Percentiles rank a stretch among this genome's conserved stretches.
phyloP scores from a whole-genome alignment of 2,329 filamentous ascomycete species.

The Fusarium staphyleae region DNA sequence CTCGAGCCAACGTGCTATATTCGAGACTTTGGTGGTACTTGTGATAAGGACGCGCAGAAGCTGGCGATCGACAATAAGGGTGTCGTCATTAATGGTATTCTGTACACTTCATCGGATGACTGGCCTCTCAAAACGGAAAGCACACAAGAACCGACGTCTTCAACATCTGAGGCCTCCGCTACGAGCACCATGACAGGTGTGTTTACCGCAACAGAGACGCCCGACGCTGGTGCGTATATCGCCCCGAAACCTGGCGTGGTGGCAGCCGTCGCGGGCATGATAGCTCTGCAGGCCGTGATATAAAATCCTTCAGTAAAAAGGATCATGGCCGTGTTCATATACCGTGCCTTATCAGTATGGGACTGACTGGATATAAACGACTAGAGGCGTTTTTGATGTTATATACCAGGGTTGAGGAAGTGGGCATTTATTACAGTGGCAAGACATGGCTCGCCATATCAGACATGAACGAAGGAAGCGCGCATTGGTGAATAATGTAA shows the following conservation, averaged over 20 bases:
- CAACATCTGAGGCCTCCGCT: constrained; percentile 26
- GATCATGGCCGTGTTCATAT: not conserved
- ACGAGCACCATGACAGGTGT: constrained; percentile 42
- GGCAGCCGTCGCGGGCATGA: constrained; percentile 23
- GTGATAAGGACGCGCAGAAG: constrained; percentile 57
- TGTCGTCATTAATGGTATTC: constrained; percentile 65
- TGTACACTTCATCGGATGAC: constrained; percentile 53
- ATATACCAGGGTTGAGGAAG: too few species aligned
- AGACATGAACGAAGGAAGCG: too few species aligned
- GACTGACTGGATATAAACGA: not conserved
- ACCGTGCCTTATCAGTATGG: too few species aligned
- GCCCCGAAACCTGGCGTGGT: constrained; percentile 13
- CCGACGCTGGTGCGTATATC: constrained; percentile 33
- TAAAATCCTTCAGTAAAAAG: not conserved
- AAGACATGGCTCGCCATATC: too few species aligned
- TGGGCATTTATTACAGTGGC: too few species aligned
- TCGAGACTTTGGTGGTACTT: constrained; percentile 59
- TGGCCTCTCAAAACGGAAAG: constrained; percentile 49
- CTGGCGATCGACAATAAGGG: constrained; percentile 59
- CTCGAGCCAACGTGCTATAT: constrained; percentile 67
- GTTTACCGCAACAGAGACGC: constrained; percentile 48
- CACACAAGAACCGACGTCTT: constrained; percentile 35
- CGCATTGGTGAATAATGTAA: too few species aligned
- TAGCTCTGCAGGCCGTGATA: not conserved
- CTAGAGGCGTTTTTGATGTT: not conserved